A percentile compares a stretch with the other conserved stretches of the same genome.
Evolutionary conservation across 495 filamentous ascomycete genomes (phyloP).

Genomic region (Halenospora varia): DNA sequence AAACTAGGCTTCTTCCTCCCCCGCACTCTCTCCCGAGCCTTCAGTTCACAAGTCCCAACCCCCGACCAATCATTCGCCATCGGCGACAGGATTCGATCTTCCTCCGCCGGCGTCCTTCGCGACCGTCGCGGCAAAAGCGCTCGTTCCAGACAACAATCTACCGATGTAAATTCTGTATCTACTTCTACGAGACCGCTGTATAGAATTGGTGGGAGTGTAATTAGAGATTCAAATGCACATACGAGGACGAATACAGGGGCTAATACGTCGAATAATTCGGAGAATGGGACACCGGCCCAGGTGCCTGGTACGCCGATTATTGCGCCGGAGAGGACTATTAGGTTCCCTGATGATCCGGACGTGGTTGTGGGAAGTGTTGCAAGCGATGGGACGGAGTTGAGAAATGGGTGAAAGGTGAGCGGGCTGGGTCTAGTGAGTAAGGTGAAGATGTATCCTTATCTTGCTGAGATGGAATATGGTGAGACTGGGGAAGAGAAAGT

Average conservation of each 20-base stretch:
- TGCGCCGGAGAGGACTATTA: too few species aligned
- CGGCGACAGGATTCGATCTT: constrained; percentile 6
- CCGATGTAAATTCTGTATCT: background rate
- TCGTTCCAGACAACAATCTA: background rate
- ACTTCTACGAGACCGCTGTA: background rate
- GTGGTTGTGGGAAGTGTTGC: too few species aligned
- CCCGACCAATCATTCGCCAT: constrained; percentile 15
- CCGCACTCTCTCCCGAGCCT: constrained; percentile 58
- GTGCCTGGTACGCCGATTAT: background rate
- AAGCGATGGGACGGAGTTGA: too few species aligned
- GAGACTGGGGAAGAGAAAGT: too few species aligned
- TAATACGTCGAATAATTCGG: background rate
- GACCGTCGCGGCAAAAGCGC: background rate
- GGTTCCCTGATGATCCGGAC: too few species aligned
- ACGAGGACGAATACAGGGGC: background rate
- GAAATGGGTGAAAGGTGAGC: too few species aligned
- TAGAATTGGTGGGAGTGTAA: background rate
- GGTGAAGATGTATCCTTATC: too few species aligned
- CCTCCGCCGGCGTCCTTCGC: constrained; percentile 9
- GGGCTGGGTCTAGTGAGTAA: too few species aligned
- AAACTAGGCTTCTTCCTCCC: constrained; percentile 81
- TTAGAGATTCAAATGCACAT: background rate
- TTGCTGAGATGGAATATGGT: too few species aligned
- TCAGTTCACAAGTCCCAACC: constrained; percentile 31
- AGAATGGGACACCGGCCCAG: background rate